A percentile compares a stretch with the other conserved stretches of the same genome.
Conservation (phyloP, 83 land plant species). For the Diphasiastrum complanatum region DNA sequence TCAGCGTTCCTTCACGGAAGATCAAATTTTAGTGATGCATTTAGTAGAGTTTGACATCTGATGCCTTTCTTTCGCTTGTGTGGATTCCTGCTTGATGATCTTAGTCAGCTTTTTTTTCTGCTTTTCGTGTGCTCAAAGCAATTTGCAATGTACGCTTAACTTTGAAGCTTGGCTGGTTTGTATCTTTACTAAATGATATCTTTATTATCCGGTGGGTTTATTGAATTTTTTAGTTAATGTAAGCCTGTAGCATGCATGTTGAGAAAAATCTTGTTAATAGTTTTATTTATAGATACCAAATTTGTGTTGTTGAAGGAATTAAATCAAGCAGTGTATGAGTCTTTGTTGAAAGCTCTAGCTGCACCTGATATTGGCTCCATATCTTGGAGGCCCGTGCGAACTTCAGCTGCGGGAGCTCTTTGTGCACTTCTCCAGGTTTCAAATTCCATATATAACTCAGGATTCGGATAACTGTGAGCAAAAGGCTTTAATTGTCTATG, state of each 20-base stretch:
- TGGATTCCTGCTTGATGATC: not conserved
- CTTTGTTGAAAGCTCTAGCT: slow-evolving; percentile 54
- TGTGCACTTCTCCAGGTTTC: slow-evolving; percentile 59
- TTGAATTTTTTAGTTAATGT: no score
- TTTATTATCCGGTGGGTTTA: no score
- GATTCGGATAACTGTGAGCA: not conserved
- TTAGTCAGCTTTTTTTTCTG: no score
- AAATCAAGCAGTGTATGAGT: slow-evolving; percentile 50
- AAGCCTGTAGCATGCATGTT: no score
- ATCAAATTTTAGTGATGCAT: no score
- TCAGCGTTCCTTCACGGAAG: not conserved
- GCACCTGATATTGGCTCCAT: slow-evolving; percentile 48
- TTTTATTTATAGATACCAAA: no score
- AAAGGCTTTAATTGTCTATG: no score
- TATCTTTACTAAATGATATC: no score
- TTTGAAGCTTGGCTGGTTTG: no score
- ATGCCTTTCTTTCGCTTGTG: not conserved
- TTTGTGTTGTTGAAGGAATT: slow-evolving; percentile 40
- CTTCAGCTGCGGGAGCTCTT: slow-evolving; percentile 79
- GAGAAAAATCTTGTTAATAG: no score
- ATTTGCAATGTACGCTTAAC: no score
- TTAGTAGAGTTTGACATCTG: not conserved
- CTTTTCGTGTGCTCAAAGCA: no score
- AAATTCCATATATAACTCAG: not conserved
- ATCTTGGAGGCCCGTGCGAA: slow-evolving; percentile 68